Base-by-base conservation (phyloP, 768 basidiomycete species). In the Boletus reticulatus region DNA sequence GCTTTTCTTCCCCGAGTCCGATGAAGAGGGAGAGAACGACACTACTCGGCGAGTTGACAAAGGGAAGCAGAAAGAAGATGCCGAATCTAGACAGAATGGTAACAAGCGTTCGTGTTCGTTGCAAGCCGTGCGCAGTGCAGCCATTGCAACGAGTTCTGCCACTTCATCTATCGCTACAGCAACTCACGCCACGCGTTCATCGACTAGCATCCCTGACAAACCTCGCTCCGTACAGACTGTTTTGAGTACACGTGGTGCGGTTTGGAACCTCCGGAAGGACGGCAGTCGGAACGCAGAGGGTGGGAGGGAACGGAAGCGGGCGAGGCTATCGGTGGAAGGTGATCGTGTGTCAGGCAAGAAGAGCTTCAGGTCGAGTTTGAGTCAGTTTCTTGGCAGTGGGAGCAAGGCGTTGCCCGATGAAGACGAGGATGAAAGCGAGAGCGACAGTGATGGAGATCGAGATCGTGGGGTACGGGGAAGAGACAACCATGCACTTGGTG, bases 361-460 rank as follows among this genome's bases (percentile, higher is more conserved):
- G 55, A 73, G 65, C 32, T 68, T 89, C 49, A 75, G 80, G 52
- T 75, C 70, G 48, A 77, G 69, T 48, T 63, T 91, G 53, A 76
- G 72, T 43, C 77, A 71, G 12, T 89, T 85, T 71, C 78, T 84
- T 12, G 75, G 83, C 59, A 66, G 65, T 36, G 83, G 82, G 38
- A 78, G 75, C 17, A 56, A 62, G 58, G 27, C 64, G 55, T 17
- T 61, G 14, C 60, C 48, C 17, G 45, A 59, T 48, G 42, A 63
- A 44, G n/a, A 54, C 17, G 63, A 58, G 12, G 64, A 62, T 10
- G 62, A 58, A 11, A 53, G 62, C 14, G 60, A 48, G 19, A 64
- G 43, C 31, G 58, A 50, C 38, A 43, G 51, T 43, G 43, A 53
- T 38, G 31, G 50, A 63, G 32, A 57, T 45, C 24, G 59, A n/a